Base-by-base conservation (phyloP, 495 filamentous ascomycete genomes). In the Talaromyces stipitatus region DNA sequence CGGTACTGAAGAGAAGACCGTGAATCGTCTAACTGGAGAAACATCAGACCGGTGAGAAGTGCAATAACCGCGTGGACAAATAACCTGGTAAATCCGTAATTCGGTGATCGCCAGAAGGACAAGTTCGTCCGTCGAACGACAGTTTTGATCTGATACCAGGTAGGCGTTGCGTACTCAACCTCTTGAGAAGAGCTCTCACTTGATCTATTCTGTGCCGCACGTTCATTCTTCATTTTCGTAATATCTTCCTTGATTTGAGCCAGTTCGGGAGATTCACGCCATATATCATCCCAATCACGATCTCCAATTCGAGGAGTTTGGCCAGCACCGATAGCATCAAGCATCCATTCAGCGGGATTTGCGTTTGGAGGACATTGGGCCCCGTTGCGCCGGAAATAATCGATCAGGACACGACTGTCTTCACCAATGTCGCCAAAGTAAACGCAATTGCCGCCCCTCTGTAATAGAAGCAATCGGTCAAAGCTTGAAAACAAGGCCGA, bases 291-390 rank as follows among this genome's bases (percentile, higher is more conserved):
- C 90, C 90, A 92, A 65, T 92, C 88, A 24, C 79, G 75, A 64
- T 86, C 80, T 22, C 88, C 88, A 41, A 89, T 80, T 2, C 89
- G 79, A 14, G 87, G 79, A n/a, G 82, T 72, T 59, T 83, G 81
- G 22, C 89, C 89, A 41, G 89, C 90, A 30, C 91, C 90, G 26
- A 95, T 87, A 1, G 85, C 86, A 60, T 95, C 91, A 7, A 95
- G 80, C 86, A 95, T 92, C 74, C 83, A 92, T 68, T 95, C 90
- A 2, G 90, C 90, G 2, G 88, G 85, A 64, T 92, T 90, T 24
- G 85, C 83, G 16, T 83, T 77, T 6, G 76, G 70, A 10, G 72
- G 75, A 32, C 79, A 82, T 10, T 66, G 61, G 4, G 74, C 78
- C 5, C 78, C 80, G 51, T 81, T 64, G 27, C 68, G 67, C 26